Percentiles rank a stretch among this genome's conserved stretches.
Conservation (phyloP, 139 green algal genomes). For the Marvania coccoides region DNA sequence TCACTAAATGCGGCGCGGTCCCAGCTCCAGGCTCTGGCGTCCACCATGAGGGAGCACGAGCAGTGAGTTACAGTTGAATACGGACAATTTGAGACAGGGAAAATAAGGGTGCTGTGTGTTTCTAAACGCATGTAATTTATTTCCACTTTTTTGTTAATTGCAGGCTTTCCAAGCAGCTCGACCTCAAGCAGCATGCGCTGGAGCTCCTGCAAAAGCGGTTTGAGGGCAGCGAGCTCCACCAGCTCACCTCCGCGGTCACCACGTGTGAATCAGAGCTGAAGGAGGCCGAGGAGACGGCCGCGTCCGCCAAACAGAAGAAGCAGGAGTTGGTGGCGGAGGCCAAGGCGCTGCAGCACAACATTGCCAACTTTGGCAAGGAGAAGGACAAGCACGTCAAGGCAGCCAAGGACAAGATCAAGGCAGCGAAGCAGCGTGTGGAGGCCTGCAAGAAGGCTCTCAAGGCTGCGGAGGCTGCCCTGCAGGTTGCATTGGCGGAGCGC, state of each 20-base stretch:
- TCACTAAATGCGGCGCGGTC: conserved; percentile 25
- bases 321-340: conserved; percentile 51
- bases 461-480: conserved; percentile 21
- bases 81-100: too few species aligned
- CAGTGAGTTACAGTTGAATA: conserved; percentile 46
- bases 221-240: conserved; percentile 50
- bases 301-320: conserved; percentile 45
- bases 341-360: conserved; percentile 67
- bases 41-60: conserved; percentile 37
- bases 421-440: conserved; percentile 54
- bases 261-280: conserved; percentile 46
- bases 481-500: conserved; percentile 35
- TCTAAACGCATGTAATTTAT: too few species aligned
- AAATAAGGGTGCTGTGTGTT: too few species aligned
- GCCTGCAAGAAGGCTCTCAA: conserved; percentile 42
- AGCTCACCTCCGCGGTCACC: conserved; percentile 54
- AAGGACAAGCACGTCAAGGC: conserved; percentile 56
- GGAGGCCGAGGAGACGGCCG: conserved; percentile 33
- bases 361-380: conserved; percentile 73
- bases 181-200: conserved; percentile 65
- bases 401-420: conserved; percentile 64
- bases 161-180: conserved; percentile 67
- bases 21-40: conserved; percentile 31
- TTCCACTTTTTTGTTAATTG: neutral
- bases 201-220: conserved; percentile 60